These are phyloP conservation scores for Ilyonectria sp. DNA, from an alignment of 2,329 filamentous ascomycete genomes.

Conservation along the genomic window DNA sequence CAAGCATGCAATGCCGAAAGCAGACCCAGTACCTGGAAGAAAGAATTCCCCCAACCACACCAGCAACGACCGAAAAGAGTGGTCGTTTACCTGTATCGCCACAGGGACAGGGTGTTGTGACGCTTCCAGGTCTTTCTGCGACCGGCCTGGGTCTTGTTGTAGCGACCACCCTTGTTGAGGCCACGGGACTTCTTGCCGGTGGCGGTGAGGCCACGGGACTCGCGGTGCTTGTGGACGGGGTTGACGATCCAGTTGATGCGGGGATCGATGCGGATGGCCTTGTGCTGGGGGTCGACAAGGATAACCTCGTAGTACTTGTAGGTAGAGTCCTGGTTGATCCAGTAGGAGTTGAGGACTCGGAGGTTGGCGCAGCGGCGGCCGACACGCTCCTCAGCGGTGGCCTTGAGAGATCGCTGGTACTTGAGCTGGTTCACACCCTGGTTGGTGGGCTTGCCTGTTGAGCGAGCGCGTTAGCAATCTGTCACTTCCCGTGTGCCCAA, in stretches of 20 bases:
- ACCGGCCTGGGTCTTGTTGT: conserved; percentile 98
- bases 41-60: conserved; percentile 40
- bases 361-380: conserved; percentile 99
- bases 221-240: conserved; percentile 99
- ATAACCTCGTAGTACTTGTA: conserved; percentile 99
- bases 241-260: conserved; percentile 99
- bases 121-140: conserved; percentile 99
- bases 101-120: conserved; percentile 99
- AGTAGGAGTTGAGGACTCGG: conserved; percentile 99
- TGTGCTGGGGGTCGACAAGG: conserved; percentile 99
- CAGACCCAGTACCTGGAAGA: conserved; percentile 47
- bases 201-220: conserved; percentile 95
- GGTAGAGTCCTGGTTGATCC: conserved; percentile 99
- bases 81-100: conserved; percentile 88
- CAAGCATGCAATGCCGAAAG: conserved; percentile 51
- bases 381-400: conserved; percentile 99
- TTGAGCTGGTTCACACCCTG: conserved; percentile 99
- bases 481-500: neutral
- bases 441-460: conserved; percentile 98
- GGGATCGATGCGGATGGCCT: conserved; percentile 98
- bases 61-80: conserved; percentile 26
- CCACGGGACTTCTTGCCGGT: conserved; percentile 99
- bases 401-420: conserved; percentile 99
- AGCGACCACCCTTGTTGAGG: conserved; percentile 99
- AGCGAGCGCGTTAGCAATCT: conserved; percentile 40